Conservation (phyloP, 2,329 filamentous ascomycete species). For the Ceratocystis cubensis region DNA sequence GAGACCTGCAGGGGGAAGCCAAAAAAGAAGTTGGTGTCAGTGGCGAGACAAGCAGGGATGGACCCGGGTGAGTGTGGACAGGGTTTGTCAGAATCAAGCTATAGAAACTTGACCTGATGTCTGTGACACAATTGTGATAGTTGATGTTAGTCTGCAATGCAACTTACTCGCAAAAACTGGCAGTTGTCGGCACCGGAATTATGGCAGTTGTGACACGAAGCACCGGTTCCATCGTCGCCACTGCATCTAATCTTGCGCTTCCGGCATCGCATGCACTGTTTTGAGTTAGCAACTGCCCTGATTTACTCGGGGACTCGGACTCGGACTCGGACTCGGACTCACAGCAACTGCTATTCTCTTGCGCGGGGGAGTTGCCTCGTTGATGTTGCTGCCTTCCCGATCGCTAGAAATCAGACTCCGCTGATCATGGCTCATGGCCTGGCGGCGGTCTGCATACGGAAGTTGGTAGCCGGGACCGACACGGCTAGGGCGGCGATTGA, state of each 20-base stretch:
- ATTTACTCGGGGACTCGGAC: no score
- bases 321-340: constrained; percentile 27
- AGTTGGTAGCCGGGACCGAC: constrained; percentile 29
- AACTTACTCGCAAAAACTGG: constrained; percentile 63
- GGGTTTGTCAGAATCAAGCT: neutral
- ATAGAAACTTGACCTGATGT: neutral
- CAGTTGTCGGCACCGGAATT: constrained; percentile 59
- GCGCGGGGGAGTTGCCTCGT: constrained; percentile 35
- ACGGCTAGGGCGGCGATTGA: constrained; percentile 26
- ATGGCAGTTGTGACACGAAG: constrained; percentile 72
- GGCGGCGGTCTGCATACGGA: constrained; percentile 30
- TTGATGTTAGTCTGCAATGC: neutral
- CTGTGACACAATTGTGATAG: neutral
- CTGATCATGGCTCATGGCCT: constrained; percentile 29
- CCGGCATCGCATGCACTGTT: constrained; percentile 74
- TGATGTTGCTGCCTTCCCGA: neutral
- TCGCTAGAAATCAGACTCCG: neutral
- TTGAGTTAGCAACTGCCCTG: neutral
- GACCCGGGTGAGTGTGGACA: neutral
- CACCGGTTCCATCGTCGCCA: constrained; percentile 65
- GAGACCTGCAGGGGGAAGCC: constrained; percentile 27
- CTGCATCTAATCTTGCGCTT: constrained; percentile 93
- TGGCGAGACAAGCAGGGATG: constrained; percentile 9
- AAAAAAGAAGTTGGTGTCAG: neutral
- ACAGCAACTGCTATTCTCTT: constrained; percentile 50